Evolutionary conservation across 1,284 basidiomycete species (phyloP).

Genomic region (Puccinia horiana): DNA sequence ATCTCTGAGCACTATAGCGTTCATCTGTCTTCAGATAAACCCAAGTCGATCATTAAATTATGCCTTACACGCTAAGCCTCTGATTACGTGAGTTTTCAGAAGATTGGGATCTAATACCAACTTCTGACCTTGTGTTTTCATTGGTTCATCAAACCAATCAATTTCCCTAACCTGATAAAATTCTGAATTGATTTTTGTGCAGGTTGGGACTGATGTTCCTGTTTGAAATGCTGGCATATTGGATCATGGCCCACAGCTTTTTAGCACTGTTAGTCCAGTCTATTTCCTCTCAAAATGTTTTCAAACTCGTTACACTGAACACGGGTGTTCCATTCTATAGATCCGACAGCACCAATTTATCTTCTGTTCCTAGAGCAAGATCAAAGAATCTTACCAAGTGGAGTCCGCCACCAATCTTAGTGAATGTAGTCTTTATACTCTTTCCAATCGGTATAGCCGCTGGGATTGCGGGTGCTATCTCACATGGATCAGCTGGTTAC

Average conservation of each 20-base stretch:
- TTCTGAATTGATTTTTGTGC: not conserved
- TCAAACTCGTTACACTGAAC: not conserved
- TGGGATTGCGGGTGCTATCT: not conserved
- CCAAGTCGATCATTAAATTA: not conserved
- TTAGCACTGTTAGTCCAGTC: not conserved
- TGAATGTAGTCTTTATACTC: not conserved
- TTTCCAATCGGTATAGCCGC: not conserved
- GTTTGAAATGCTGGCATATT: not conserved
- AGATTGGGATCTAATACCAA: not conserved
- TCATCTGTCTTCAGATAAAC: not conserved
- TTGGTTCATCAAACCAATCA: not conserved
- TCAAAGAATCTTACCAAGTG: not conserved
- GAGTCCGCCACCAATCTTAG: not conserved
- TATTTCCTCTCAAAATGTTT: not conserved
- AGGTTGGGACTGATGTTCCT: not conserved
- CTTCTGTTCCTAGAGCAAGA: not conserved
- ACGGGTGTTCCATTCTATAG: not conserved
- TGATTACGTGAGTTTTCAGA: not conserved
- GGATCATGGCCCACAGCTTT: conserved; percentile 2
- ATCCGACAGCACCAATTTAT: not conserved
- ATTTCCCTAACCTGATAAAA: not conserved
- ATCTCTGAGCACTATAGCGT: not conserved
- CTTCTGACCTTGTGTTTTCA: not conserved
- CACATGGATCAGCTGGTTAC: not conserved
- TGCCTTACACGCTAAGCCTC: conserved; percentile 1